These are phyloP conservation scores for Xylaria sp. DNA, from an alignment of 2,329 filamentous ascomycete species.

Conservation along the genomic window DNA sequence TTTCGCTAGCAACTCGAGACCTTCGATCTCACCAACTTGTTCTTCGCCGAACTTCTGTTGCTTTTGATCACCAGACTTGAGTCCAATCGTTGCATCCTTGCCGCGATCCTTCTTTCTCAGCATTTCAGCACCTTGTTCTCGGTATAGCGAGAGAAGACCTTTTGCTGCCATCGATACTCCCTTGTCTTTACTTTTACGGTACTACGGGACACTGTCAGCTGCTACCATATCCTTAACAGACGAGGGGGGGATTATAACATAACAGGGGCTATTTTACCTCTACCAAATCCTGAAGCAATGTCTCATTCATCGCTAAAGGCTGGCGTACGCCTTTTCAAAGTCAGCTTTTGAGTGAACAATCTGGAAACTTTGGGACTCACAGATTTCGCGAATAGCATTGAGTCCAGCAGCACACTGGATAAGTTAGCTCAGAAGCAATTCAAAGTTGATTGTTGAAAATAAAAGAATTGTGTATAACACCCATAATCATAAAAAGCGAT, in stretches of 20 bases:
- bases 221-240: not conserved
- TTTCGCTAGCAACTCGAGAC: conserved; percentile 87
- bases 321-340: conserved; percentile 69
- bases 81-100: conserved; percentile 86
- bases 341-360: conserved; percentile 14
- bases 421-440: conserved; percentile 18
- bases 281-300: conserved; percentile 92
- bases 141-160: conserved; percentile 87
- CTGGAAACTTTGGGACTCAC: conserved; percentile 51
- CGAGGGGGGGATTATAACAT: not conserved
- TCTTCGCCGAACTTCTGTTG: conserved; percentile 87
- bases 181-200: conserved; percentile 97
- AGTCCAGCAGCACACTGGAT: conserved; percentile 75
- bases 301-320: conserved; percentile 95
- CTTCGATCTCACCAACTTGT: conserved; percentile 84
- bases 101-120: conserved; percentile 90
- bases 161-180: conserved; percentile 99
- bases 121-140: conserved; percentile 90
- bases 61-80: conserved; percentile 79
- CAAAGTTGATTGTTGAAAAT: not conserved
- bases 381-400: conserved; percentile 95
- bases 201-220: conserved; percentile 79
- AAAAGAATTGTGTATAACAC: not conserved
- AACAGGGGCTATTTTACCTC: conserved; percentile 55
- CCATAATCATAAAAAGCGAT: conserved; percentile 58